Base-by-base conservation (phyloP, 2,329 filamentous ascomycete species). In the Nemania diffusa region DNA sequence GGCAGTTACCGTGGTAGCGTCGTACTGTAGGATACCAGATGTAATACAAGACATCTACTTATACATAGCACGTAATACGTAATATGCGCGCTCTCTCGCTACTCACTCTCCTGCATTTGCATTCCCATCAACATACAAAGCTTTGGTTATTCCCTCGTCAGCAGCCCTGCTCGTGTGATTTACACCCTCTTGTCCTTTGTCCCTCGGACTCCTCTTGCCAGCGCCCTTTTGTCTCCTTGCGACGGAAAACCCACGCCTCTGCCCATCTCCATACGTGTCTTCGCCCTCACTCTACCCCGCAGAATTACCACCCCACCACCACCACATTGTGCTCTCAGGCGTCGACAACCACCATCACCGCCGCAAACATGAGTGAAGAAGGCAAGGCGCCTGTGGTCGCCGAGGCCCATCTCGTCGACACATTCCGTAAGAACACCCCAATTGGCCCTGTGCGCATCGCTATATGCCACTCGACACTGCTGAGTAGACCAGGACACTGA, bases 381-480 rank as follows among this genome's bases (percentile, higher is more conserved):
- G 79, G 80, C 75, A 85, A 83, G 78, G 77, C 74, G 73, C 87
- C 85, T 55, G 90, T 92, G 75, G 91, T 94, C 75, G 84, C 85
- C 69, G 92, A 94, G 84, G 91, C 91, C 76, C 91, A 93, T 80
- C 82, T 90, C 77, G 91, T 93, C 73, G 90, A 92, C 80, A 94
- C 91, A 22, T 93, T 84, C 77, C 87, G 88, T 90, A 81, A 85
- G 88, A 73, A 26, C 26, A 56, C 61, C 53, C 48, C 61, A 17
- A 58, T 52, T 57, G 26, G 27, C 34, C 9, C 9, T 11, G 32
- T 57, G 55, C 51, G 42, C 42, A 17, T 48, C 3, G 15, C 20
- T 24, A 22, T 26, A 50, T 59, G 29, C 29, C 2, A 53, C 56
- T 29, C 22, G 37, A 22, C 42, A 34, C 42, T 27, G 20, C 56